These are phyloP conservation scores for Artemisia argyi DNA, from an alignment of 129 eudicot genomes.

Conservation along the genomic window DNA sequence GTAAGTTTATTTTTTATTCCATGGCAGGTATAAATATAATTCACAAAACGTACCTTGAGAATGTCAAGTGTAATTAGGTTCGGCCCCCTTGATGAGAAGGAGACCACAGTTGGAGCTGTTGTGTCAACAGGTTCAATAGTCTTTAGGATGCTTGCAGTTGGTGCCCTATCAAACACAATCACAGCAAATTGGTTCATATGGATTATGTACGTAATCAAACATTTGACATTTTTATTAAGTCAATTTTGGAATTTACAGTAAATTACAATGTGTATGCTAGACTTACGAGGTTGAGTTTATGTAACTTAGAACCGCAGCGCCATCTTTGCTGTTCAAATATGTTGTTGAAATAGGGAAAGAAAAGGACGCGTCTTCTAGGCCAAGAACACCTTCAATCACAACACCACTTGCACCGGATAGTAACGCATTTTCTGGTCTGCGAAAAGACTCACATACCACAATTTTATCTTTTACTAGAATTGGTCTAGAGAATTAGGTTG, in stretches of 20 bases:
- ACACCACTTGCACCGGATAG: constrained; percentile 32
- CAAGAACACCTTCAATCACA: constrained; percentile 30
- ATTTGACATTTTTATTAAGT: no score
- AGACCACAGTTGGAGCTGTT: constrained; percentile 60
- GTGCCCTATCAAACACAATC: constrained; percentile 20
- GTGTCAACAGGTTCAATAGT: constrained; percentile 34
- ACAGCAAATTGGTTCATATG: no score
- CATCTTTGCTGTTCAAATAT: constrained; percentile 34
- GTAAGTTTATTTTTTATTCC: no score
- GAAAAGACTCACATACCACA: constrained; percentile 31
- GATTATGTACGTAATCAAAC: no score
- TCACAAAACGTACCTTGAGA: constrained; percentile 74
- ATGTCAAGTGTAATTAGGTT: constrained; percentile 54
- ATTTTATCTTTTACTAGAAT: constrained; percentile 30
- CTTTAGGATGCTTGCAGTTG: constrained; percentile 43
- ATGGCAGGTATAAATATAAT: no score
- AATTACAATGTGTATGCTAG: no score
- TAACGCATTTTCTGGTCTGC: constrained; percentile 10
- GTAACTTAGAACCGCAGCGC: constrained; percentile 32
- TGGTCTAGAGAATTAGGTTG: constrained; percentile 26
- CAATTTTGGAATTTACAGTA: no score
- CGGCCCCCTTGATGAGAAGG: constrained; percentile 83
- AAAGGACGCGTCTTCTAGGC: constrained; percentile 30
- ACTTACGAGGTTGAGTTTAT: constrained; percentile 41
- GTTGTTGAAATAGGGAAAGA: constrained; percentile 32